Conservation (phyloP, 2,329 filamentous ascomycete species). For the Acephala macrosclerotiorum region DNA sequence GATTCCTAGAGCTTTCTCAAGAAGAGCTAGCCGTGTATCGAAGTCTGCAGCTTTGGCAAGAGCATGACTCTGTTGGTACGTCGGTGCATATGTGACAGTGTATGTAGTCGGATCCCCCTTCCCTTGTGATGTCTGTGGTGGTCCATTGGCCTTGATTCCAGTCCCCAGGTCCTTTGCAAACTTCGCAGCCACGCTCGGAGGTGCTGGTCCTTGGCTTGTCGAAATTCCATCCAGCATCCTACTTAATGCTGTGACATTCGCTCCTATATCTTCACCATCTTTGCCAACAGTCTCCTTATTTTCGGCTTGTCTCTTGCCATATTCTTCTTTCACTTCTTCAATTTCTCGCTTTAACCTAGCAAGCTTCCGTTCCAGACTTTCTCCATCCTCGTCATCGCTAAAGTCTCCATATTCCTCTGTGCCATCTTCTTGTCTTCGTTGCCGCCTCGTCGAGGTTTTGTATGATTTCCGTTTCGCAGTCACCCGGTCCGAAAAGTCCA, state of each 20-base stretch:
- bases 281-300: constrained; percentile 50
- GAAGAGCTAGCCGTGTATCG: constrained; percentile 77
- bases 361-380: constrained; percentile 79
- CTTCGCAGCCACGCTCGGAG: constrained; percentile 33
- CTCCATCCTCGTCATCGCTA: constrained; percentile 78
- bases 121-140: constrained; percentile 34
- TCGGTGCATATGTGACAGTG: constrained; percentile 69
- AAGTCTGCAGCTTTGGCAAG: constrained; percentile 87
- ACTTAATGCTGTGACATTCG: constrained; percentile 73
- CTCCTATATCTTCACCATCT: constrained; percentile 51
- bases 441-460: constrained; percentile 73
- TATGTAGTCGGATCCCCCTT: constrained; percentile 58
- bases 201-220: constrained; percentile 32
- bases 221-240: constrained; percentile 74
- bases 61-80: constrained; percentile 72
- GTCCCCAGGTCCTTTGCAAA: constrained; percentile 41
- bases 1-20: constrained; percentile 85
- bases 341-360: constrained; percentile 84
- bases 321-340: constrained; percentile 71
- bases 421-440: constrained; percentile 67
- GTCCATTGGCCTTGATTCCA: constrained; percentile 40
- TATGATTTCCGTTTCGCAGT: constrained; percentile 85
- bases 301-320: constrained; percentile 60
- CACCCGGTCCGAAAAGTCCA: constrained; percentile 91
- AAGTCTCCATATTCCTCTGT: constrained; percentile 75